These are phyloP conservation scores for Umbelopsis sp. DNA, from an alignment of 192 early-diverging fungal species.

Conservation along the genomic window DNA sequence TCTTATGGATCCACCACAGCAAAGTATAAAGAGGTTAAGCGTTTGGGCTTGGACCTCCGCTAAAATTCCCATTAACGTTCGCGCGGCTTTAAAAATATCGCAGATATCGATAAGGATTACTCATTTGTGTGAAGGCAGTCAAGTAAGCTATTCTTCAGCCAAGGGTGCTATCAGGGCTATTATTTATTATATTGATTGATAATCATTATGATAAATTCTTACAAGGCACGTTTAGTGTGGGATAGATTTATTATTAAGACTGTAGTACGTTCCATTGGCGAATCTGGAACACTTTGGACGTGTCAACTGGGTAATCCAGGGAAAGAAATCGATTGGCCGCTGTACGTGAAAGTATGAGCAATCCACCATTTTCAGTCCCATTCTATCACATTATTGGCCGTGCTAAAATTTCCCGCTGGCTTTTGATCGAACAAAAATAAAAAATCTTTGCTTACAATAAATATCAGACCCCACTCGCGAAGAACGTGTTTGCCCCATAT, in stretches of 20 bases:
- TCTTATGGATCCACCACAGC: too few species aligned
- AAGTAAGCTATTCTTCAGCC: too few species aligned
- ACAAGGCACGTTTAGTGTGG: background rate
- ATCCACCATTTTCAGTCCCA: slow-evolving; percentile 2
- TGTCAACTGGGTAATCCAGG: slow-evolving; percentile 2
- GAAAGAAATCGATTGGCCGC: background rate
- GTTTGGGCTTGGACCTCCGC: too few species aligned
- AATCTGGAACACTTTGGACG: slow-evolving; percentile 2
- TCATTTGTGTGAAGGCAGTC: too few species aligned
- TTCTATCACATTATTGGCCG: background rate
- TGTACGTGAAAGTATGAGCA: background rate
- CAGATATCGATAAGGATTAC: slow-evolving; percentile 16
- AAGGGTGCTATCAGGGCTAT: too few species aligned
- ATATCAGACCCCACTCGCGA: background rate
- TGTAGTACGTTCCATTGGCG: background rate
- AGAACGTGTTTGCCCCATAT: background rate
- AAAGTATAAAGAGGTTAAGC: too few species aligned
- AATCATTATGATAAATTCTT: too few species aligned
- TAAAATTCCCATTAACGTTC: background rate
- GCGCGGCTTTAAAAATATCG: background rate
- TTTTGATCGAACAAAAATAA: background rate
- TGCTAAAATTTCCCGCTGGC: background rate
- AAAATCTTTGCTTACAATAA: background rate
- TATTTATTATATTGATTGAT: too few species aligned
- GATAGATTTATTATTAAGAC: background rate